phyloP scores from a whole-genome alignment of 202 grass and related monocot genomes.

The Carex sylvatica region DNA sequence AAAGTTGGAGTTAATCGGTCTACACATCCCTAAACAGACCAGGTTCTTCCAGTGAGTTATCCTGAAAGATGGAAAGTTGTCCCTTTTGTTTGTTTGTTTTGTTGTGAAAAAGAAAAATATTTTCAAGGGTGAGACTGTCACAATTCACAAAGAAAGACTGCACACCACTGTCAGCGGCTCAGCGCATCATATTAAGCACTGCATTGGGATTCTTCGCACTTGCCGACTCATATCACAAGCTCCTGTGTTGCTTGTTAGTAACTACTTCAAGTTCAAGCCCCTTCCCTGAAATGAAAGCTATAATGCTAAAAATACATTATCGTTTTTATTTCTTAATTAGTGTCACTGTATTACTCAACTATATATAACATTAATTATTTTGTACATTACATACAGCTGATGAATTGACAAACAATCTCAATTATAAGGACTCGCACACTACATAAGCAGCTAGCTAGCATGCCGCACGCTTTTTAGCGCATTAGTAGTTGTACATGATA shows the following conservation, averaged over 20 bases:
- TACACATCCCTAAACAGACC: background rate
- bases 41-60: background rate
- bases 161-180: slow-evolving; percentile 5
- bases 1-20: background rate
- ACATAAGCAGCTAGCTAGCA: too few species aligned
- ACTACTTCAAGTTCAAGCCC: too few species aligned
- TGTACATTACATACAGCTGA: too few species aligned
- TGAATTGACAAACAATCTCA: too few species aligned
- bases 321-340: background rate
- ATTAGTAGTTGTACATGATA: background rate
- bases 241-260: too few species aligned
- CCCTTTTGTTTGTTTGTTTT: slow-evolving; percentile 13
- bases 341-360: background rate
- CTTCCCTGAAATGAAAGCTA: too few species aligned
- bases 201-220: slow-evolving; percentile 30
- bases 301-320: too few species aligned
- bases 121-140: background rate
- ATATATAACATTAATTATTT: too few species aligned
- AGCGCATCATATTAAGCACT: slow-evolving; percentile 6
- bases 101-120: background rate
- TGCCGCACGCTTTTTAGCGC: slow-evolving; percentile 2
- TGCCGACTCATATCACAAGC: background rate
- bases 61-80: slow-evolving; percentile 9
- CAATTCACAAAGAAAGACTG: slow-evolving; percentile 14
- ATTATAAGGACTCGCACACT: too few species aligned